phyloP scores from a whole-genome alignment of 1,284 basidiomycete species.

The Athelia psychrophila region DNA sequence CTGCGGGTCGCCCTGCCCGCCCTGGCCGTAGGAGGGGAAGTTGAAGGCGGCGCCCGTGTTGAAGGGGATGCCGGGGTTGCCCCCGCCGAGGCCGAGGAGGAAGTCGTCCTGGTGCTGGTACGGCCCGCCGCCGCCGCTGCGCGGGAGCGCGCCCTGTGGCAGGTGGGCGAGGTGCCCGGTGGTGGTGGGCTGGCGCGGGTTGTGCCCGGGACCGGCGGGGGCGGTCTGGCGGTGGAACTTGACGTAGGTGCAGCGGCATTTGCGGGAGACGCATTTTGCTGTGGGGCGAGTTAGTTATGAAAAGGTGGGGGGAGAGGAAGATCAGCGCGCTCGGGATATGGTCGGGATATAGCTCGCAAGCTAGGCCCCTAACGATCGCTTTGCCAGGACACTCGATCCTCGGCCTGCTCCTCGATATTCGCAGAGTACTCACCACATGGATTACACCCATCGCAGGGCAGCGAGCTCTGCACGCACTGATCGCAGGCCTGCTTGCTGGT shows the following conservation, averaged over 20 bases:
- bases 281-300: conserved; percentile 1
- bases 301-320: no score
- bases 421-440: conserved; percentile 80
- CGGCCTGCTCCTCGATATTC: no score
- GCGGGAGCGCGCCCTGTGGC: conserved; percentile 31
- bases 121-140: no score
- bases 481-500: conserved; percentile 83
- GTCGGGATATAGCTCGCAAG: background rate
- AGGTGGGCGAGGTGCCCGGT: conserved; percentile 16
- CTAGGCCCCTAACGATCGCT: conserved; percentile 13
- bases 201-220: conserved; percentile 67
- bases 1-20: conserved; percentile 21
- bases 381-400: no score
- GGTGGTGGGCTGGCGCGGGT: conserved; percentile 24
- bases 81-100: no score
- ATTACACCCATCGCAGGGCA: conserved; percentile 79
- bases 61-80: no score
- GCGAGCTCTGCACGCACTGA: conserved; percentile 78
- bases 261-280: conserved; percentile 80
- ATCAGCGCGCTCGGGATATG: no score
- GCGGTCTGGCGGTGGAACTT: conserved; percentile 84
- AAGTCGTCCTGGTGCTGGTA: no score
- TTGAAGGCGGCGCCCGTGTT: conserved; percentile 25
- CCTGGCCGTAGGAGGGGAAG: conserved; percentile 14
- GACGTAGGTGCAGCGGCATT: conserved; percentile 78